Evolutionary conservation across 495 filamentous ascomycete species (phyloP), one percentile per base, ranked within the genome.

Genomic region (Melanomma pulvis-pyrius): DNA sequence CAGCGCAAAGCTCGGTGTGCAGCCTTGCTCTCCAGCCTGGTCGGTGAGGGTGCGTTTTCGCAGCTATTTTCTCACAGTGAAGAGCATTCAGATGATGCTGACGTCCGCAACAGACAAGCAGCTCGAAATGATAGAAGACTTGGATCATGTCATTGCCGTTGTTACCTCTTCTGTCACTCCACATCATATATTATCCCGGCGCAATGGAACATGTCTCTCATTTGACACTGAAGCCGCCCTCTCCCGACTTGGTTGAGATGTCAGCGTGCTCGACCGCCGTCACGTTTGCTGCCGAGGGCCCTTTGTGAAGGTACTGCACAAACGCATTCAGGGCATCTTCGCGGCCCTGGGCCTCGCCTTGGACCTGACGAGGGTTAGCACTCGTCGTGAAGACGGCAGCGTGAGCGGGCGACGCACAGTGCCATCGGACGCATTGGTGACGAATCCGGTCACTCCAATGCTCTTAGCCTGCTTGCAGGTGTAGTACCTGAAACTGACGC

Each of bases 311-410:
- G 65, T 91, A 87, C 67, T 90, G 86, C 12, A 97, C 74, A 53
- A 96, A 88, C 25, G 84, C 82, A 56, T 88, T 77, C 46, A 97
- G 71, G 4, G 80, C 74, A 12, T 85, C 80, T 11, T 86, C 81
- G 15, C 82, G 76, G 32, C 93, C 93, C 71, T 97, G 93, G 1
- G 88, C 92, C 78, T 97, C 93, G 44, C 93, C 93, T 74, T 89
- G 87, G n/a, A 97, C 92, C 89, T 94, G 65, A 39, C 32, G 7
- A 67, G 17, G 1, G 15, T 58, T 6, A 68, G 32, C 48, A 22
- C 21, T 13, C 12, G 61, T 51, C 0, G 55, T 19, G 15, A 29
- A 19, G 47, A 34, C 17, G n/a, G 59, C 52, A 0, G 55, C 21
- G 15, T 0, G 4, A 44, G 19, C 55, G 49, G 28, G 52, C 19